Evolutionary conservation across 257 asterid genomes (phyloP).

Genomic region (Solanum chiquidenum): DNA sequence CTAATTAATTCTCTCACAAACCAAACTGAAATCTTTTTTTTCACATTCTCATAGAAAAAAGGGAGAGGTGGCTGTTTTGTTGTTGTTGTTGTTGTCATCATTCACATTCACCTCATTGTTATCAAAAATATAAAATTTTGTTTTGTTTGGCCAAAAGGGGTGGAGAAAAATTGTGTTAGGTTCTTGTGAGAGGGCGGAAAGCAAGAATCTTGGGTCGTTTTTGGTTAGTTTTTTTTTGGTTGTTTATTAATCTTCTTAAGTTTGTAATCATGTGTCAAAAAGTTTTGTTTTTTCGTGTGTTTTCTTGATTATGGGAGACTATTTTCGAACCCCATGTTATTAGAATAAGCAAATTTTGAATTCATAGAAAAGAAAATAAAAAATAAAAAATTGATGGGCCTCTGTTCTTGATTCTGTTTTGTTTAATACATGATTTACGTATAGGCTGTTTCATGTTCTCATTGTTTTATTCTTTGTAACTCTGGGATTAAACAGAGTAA

Average conservation of each 20-base stretch:
- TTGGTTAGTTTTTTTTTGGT: background rate
- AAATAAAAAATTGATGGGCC: background rate
- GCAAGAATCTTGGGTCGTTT: background rate
- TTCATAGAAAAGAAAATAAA: background rate
- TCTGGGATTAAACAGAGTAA: background rate
- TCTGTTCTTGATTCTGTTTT: background rate
- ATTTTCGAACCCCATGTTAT: background rate
- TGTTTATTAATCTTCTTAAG: background rate
- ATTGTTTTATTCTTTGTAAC: background rate
- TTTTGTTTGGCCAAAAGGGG: background rate
- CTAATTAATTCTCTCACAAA: background rate
- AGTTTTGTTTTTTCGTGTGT: background rate
- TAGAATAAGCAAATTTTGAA: background rate
- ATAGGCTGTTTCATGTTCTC: background rate
- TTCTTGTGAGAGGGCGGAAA: background rate
- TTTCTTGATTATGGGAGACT: background rate
- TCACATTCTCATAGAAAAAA: background rate
- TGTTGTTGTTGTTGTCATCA: background rate
- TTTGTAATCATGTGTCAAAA: background rate
- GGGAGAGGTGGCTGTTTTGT: background rate
- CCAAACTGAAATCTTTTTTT: background rate
- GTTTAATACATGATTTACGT: background rate
- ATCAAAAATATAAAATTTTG: background rate
- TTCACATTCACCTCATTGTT: background rate
- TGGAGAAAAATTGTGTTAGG: background rate